A percentile compares a stretch with the other conserved stretches of the same genome.
Evolutionary conservation across 176 grass and related monocot genomes (phyloP).

Genomic region (Saccharum spontaneum): DNA sequence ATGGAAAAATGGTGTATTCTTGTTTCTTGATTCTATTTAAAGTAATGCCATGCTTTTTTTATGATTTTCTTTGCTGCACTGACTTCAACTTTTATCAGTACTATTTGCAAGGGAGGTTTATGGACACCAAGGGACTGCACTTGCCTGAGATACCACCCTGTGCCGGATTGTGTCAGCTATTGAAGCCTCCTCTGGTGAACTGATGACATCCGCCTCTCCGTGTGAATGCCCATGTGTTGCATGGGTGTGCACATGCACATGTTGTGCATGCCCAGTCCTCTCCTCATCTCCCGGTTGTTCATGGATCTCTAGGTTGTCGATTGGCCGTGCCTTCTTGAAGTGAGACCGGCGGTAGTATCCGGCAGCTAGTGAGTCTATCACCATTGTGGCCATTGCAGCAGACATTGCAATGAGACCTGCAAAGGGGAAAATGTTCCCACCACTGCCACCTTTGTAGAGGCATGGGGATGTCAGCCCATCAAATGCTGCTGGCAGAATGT

Average conservation of each 20-base stretch:
- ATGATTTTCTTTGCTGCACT: slow-evolving; percentile 5
- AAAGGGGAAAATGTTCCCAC: slow-evolving; percentile 60
- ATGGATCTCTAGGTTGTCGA: slow-evolving; percentile 50
- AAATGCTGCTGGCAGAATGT: slow-evolving; percentile 85
- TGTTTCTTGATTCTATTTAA: too few species aligned
- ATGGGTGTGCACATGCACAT: slow-evolving; percentile 52
- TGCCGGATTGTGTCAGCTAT: slow-evolving; percentile 66
- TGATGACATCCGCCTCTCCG: slow-evolving; percentile 22
- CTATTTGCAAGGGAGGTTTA: slow-evolving; percentile 18
- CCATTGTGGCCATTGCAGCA: slow-evolving; percentile 78
- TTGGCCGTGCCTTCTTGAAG: slow-evolving; percentile 79
- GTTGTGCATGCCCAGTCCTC: slow-evolving; percentile 21
- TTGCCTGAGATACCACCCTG: slow-evolving; percentile 91
- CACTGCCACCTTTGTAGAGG: slow-evolving; percentile 41
- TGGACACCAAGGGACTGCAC: slow-evolving; percentile 23
- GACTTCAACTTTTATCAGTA: not conserved
- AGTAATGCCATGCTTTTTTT: not conserved
- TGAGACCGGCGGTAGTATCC: slow-evolving; percentile 80
- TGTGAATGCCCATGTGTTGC: slow-evolving; percentile 54
- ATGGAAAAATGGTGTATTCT: not conserved
- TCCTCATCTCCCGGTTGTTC: slow-evolving; percentile 31
- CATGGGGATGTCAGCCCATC: slow-evolving; percentile 77
- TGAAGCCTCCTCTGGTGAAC: slow-evolving; percentile 53
- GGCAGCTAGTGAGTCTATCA: slow-evolving; percentile 89
- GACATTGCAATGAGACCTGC: slow-evolving; percentile 76